Evolutionary conservation across 2,329 filamentous ascomycete genomes (phyloP), one percentile per base, ranked within the genome.

Genomic region (Ophiobolus disseminans): DNA sequence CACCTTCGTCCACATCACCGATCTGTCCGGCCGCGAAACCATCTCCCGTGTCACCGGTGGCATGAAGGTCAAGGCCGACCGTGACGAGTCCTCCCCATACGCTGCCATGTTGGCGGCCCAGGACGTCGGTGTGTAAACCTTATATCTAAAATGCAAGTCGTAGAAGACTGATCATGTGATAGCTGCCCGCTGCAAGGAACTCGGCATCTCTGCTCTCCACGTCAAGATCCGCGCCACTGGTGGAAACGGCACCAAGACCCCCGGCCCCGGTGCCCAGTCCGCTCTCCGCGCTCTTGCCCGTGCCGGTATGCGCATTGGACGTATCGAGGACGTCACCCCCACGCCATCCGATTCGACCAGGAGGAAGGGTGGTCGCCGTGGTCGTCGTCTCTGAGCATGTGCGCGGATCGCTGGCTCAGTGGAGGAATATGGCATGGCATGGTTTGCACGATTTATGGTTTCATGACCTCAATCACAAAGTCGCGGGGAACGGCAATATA

Each of bases 201-300:
- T 92, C 70, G 86, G 86, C 68, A 92, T 94, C 76, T 97, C 91
- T 78, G 93, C 94, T 76, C 90, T 99, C 63, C 95, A 99, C 87
- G 95, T 99, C 86, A 99, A 99, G 91, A 99, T 99, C 85, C 88
- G 95, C 78, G 95, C 94, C 78, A 99, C 94, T 75, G 94, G 94
- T 85, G 91, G 92, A 92, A 99, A 97, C 86, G 91, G 93, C 76
- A 99, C 94, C 85, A 99, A 99, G 91, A 99, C 95, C 78, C 94
- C 94, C 75, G 94, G 94, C 75, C 94, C 94, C 74, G 95, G 94
- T 85, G 94, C 94, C 71, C 95, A 99, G 85, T 97, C 94, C 63
- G 94, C 94, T 74, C 93, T 99, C 81, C 94, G 94, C 78, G 95
- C 94, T 73, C 89, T 99, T 69, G 94, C 94, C 78, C 95, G 94